Base-by-base conservation (phyloP, 108 stramenopile species). In the Fragilaria crotonensis region DNA sequence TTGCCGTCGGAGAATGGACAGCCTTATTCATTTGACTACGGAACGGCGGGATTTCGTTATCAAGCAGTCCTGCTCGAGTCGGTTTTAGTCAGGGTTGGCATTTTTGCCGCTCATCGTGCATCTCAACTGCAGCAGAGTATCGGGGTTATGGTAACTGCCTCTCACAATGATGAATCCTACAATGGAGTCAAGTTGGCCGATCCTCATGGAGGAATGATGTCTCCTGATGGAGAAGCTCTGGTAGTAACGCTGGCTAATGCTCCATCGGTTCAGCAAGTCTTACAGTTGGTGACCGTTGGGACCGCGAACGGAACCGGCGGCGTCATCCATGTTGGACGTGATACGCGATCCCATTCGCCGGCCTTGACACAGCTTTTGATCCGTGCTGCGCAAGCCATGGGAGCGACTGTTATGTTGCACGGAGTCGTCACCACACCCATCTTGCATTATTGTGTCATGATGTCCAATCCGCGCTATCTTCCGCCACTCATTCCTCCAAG, bases 111-210 rank as follows among this genome's bases (percentile, higher is more conserved):
- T 11, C 21, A 78, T 31, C 71, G 75, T 22, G 67, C 80, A 19
- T 63, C 71, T 29, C 26, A 59, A 19, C 69, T 65, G 5, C 51
- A 33, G 25, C 52, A 79, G 7, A 64, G 63, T 25, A 70, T 93
- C 11, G 98, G 97, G 7, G 75, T 97, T 61, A 98, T 97, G 97
- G 87, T 99, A 32, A 99, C 98, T 7, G 98, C 98, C 11, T 94
- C 92, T 4, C 98, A 99, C 73, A 97, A 97, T 67, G 72, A 87
- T 33, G 89, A 82, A 70, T 49, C 48, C 2, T 97, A 98, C 75
- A 99, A 99, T 64, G 98, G 98, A 14, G 85, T 98, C 67, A 99
- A 99, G 77, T 61, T 97, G 14, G 84, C 94, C 9, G 92, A 93
- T 75, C 83, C 94, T 0, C 66, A 94, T 64, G 96, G 96, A 25